A percentile compares a stretch with the other conserved stretches of the same genome.
Evolutionary conservation across 148 eudicot genomes (phyloP).

Genomic region (Dianthus caryophyllus): DNA sequence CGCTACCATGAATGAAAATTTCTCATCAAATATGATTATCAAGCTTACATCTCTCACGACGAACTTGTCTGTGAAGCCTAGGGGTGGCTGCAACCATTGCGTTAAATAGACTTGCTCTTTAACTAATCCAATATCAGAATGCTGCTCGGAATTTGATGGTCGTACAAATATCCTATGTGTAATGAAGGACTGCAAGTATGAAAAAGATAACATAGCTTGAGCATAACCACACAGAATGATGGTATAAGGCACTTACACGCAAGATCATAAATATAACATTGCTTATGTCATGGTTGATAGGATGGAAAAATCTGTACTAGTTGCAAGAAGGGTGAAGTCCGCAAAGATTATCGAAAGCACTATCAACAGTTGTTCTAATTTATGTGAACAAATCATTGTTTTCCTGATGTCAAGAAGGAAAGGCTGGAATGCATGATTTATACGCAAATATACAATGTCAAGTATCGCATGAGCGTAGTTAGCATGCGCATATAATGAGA

Average conservation of each 20-base stretch:
- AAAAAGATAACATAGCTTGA: slow-evolving; percentile 10
- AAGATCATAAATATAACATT: neutral
- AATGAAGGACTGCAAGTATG: slow-evolving; percentile 61
- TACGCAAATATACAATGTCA: neutral
- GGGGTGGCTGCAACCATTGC: slow-evolving; percentile 75
- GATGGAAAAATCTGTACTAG: neutral
- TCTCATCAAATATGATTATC: neutral
- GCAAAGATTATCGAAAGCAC: neutral
- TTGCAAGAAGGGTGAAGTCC: neutral
- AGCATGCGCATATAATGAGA: too few species aligned
- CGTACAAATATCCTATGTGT: slow-evolving; percentile 66
- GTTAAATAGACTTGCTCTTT: slow-evolving; percentile 38
- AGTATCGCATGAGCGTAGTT: too few species aligned
- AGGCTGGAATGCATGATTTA: neutral
- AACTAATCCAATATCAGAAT: slow-evolving; percentile 24
- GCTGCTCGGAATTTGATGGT: slow-evolving; percentile 40
- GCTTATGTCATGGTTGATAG: too few species aligned
- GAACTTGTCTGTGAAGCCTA: slow-evolving; percentile 54
- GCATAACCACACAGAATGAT: slow-evolving; percentile 1
- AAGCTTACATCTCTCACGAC: slow-evolving; percentile 49
- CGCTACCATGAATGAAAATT: neutral
- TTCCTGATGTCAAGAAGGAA: neutral
- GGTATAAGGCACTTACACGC: neutral
- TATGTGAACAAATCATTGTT: neutral
- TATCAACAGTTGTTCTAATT: neutral